Evolutionary conservation across 495 filamentous ascomycete species (phyloP), one percentile per base, ranked within the genome.

Genomic region (Penicillium pulvis): DNA sequence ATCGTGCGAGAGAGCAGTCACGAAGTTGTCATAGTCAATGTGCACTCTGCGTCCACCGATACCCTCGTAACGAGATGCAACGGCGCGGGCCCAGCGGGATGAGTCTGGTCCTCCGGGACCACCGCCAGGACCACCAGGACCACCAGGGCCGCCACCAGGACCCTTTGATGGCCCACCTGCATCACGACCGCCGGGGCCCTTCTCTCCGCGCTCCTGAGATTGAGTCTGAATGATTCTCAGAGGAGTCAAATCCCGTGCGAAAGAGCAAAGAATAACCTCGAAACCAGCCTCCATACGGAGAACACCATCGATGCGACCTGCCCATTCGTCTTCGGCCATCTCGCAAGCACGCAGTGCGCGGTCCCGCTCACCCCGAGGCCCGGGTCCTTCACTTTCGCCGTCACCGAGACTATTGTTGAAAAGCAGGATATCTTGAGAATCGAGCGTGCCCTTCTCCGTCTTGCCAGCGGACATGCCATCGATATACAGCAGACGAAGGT

Each of bases 241-340:
- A 1, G 55, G 58, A 24, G 77, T 68, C 19, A 76, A 39, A 50
- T 73, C 72, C 17, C 81, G 67, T 43, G 70, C 69, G 54, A 89
- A 89, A 33, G 83, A 67, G 66, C 87, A 90, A n/a, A 87, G 70
- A 46, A 90, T 87, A 42, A 90, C 72, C 68, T 89, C 87, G 53
- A 89, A 89, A 0, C 87, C 87, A 28, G 80, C 81, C 58, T 90
- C 87, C 83, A 87, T 88, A 16, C 86, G 79, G 2, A 90, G 61
- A 19, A 89, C 60, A 0, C 87, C 87, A 50, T 88, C 81, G 42
- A 88, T 75, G 0, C 73, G 71, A 35, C 62, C 75, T 1, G 76
- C 70, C 81, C 79, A 87, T 11, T 75, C 53, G 6, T 71, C 67
- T 12, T 64, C 52, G 0, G 76, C 76, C 35, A 87, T 63, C 9